These are phyloP conservation scores for Trametes maxima DNA, from an alignment of 768 basidiomycete genomes.

Conservation along the genomic window DNA sequence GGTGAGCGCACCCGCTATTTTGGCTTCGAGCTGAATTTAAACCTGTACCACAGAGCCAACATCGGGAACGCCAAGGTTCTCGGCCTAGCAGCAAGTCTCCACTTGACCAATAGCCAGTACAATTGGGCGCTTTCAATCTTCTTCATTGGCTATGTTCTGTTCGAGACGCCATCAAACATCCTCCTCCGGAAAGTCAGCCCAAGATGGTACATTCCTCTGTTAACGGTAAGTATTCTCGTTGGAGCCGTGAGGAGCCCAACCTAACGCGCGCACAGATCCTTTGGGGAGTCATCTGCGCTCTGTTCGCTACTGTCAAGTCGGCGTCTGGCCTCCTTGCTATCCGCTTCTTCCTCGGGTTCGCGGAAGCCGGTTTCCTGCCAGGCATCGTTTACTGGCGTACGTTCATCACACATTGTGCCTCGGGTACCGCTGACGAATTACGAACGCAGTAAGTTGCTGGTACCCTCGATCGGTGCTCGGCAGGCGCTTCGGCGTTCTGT, in stretches of 20 bases:
- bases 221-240: constrained; percentile 36
- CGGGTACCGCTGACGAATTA: neutral
- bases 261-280: constrained; percentile 22
- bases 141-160: constrained; percentile 43
- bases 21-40: neutral
- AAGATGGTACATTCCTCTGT: constrained; percentile 39
- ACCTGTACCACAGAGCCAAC: constrained; percentile 27
- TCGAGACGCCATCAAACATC: constrained; percentile 45
- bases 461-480: constrained; percentile 36
- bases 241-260: neutral
- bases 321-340: constrained; percentile 40
- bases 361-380: constrained; percentile 44
- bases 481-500: constrained; percentile 29
- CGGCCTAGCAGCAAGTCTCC: constrained; percentile 28
- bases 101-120: constrained; percentile 36
- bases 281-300: constrained; percentile 37
- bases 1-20: constrained; percentile 17
- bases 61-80: constrained; percentile 38
- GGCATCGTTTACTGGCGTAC: constrained; percentile 40
- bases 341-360: constrained; percentile 42
- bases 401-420: neutral
- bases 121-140: constrained; percentile 45
- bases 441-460: constrained; percentile 42
- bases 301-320: constrained; percentile 30
- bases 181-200: constrained; percentile 39